Evolutionary conservation across 345 rosid species (phyloP).

Genomic region (Carallia pectinifolia): DNA sequence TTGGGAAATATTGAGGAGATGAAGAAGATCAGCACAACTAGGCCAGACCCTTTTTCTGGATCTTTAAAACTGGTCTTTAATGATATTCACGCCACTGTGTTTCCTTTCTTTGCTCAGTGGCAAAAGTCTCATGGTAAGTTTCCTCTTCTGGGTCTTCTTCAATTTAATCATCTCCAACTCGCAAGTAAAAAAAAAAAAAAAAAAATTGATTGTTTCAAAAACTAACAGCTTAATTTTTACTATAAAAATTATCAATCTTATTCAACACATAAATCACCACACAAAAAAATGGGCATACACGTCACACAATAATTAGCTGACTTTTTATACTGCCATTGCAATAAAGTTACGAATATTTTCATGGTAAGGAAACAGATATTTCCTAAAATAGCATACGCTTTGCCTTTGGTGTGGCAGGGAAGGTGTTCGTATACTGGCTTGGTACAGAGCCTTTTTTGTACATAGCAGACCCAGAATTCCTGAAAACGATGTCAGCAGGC

Average conservation of each 20-base stretch:
- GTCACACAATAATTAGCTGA: no score
- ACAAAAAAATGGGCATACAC: no score
- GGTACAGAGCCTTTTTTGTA: constrained; percentile 92
- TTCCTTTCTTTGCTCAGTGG: constrained; percentile 84
- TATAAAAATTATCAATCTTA: no score
- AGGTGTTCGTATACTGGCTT: constrained; percentile 86
- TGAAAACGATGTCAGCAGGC: constrained; percentile 68
- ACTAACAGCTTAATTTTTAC: no score
- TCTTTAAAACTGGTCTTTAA: constrained; percentile 42
- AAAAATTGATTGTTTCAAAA: no score
- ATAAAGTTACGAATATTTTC: neutral
- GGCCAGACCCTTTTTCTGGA: constrained; percentile 20
- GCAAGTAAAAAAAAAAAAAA: no score
- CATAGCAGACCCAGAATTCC: constrained; percentile 85
- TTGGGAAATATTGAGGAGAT: constrained; percentile 74
- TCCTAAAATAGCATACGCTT: neutral
- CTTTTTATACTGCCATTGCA: no score
- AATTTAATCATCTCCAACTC: no score
- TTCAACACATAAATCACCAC: no score
- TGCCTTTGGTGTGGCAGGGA: constrained; percentile 50
- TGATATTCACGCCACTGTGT: constrained; percentile 73
- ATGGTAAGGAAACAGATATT: neutral
- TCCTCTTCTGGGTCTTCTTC: constrained; percentile 16
- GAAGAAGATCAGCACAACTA: constrained; percentile 32
- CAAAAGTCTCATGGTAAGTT: constrained; percentile 64